Evolutionary conservation across 495 filamentous ascomycete genomes (phyloP).

Genomic region (Daldinia concentrica): DNA sequence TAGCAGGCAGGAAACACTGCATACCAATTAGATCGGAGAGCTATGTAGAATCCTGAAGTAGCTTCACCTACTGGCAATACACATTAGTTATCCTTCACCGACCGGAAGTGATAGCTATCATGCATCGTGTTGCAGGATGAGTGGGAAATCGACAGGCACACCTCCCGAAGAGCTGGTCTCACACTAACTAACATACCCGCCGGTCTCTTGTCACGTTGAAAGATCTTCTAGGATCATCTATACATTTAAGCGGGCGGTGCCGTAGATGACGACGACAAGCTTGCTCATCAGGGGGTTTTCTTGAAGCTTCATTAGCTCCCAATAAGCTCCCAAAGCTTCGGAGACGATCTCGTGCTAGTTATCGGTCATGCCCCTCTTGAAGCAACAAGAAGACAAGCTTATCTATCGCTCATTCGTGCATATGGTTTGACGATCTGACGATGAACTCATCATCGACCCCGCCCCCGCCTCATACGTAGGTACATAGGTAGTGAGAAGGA

Average conservation of each 20-base stretch:
- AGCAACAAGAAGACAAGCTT: constrained; percentile 21
- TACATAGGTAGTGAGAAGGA: constrained; percentile 31
- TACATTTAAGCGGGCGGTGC: constrained; percentile 36
- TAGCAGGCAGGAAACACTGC: constrained; percentile 16
- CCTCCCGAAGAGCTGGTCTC: constrained; percentile 39
- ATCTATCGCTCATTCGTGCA: constrained; percentile 35
- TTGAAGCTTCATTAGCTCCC: constrained; percentile 16
- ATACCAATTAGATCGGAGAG: constrained; percentile 24
- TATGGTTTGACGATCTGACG: constrained; percentile 44
- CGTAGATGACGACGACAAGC: constrained; percentile 31
- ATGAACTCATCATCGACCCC: constrained; percentile 44
- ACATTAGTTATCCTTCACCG: constrained; percentile 27
- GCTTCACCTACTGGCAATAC: constrained; percentile 13
- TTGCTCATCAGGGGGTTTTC: constrained; percentile 9
- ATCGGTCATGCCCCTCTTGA: constrained; percentile 15
- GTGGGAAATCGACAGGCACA: constrained; percentile 43
- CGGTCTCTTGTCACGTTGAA: constrained; percentile 16
- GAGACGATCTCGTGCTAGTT: constrained; percentile 17
- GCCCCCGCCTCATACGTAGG: constrained; percentile 38
- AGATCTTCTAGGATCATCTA: constrained; percentile 29
- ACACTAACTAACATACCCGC: constrained; percentile 14
- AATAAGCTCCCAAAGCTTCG: constrained; percentile 3
- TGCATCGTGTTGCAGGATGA: constrained; percentile 35
- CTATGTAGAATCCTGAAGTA: constrained; percentile 26
- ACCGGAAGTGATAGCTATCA: constrained; percentile 23